Evolutionary conservation across 768 basidiomycete species (phyloP), one percentile per base, ranked within the genome.

Genomic region (Suillus subalutaceus): DNA sequence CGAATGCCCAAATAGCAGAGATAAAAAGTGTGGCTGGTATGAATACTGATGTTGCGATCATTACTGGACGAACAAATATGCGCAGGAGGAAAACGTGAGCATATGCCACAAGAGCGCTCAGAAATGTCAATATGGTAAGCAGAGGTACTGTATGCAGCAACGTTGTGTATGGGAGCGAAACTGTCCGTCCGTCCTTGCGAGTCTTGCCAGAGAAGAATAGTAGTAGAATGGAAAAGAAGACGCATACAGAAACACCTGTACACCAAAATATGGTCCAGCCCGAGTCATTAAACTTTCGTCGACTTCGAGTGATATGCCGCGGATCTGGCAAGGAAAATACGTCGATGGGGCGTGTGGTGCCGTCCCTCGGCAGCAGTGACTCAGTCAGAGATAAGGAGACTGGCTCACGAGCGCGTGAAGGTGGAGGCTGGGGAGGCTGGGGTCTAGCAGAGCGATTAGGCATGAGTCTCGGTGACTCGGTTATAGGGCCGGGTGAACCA

Each of bases 31-130:
- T 88, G 35, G 85, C 84, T 48, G 93, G 92, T 58, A 92, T 87
- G 71, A 91, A 90, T 35, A 94, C 81, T 20, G 89, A 88, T 0
- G 92, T 93, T 30, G 84, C 84, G 44, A 94, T 78, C 82, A 97
- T 88, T 59, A 94, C 91, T 20, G 95, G 94, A 65, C 89, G 87
- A 65, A 93, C 91, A 70, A 95, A 94, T 66, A 93, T 83, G 65
- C 89, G 87, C 60, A 97, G 79, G 50, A 96, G 83, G 68, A 88
- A 84, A 52, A 94, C 87, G 74, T 93, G 91, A 52, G 82, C 77
- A 73, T 94, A 94, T 9, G 92, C 90, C 55, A 86, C 85, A 26
- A 81, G 76, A 13, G 93, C 91, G 72, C 90, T 91, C 66, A 88
- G 73, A 67, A 91, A 81, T 4, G 90, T 91, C 65, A 93, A 79